Evolutionary conservation across 306 rosid genomes (phyloP), one percentile per base, ranked within the genome.

Genomic region (Vigna angularis): DNA sequence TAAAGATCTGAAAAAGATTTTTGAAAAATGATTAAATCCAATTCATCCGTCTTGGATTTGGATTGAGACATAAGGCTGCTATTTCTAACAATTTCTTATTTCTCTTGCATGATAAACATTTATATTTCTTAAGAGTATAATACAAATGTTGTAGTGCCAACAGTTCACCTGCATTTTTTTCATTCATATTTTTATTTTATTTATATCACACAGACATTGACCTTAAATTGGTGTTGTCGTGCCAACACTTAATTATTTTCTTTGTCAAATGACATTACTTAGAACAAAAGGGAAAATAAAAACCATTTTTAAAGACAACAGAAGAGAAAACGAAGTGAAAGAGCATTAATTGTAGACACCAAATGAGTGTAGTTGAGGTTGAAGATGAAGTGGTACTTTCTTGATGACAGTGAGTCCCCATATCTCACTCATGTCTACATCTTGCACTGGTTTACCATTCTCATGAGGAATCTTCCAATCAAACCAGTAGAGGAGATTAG

Each of bases 401-500:
- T 65, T 88, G 7, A 4, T 7, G 14, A 84, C 69, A 8, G 72
- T 77, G 8, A 82, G 18, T 9, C 84, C 85, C 34, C 30, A 32
- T 12, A 32, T 38, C 38, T 86, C 86, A 32, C 30, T 79, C 81
- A 83, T 85, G 48, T 85, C 88, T 17, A 66, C 3, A 1, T n/a
- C 24, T 12, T 73, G 52, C 14, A 3, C 2, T 13, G 10, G 4
- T 5, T 1, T 51, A 22, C 8, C 66, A 20, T 1, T 38, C 26
- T 28, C 52, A 4, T 30, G 34, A 3, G 79, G 70, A 10, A 85
- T 58, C 66, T 83, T 75, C 91, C 89, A 89, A 50, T 83, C 88
- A 45, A 89, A 75, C 72, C 63, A 59, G 62, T 59, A 59, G 9
- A 74, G 57, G 38, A 74, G 79, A 59, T 74, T 74, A 45, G 79